Evolutionary conservation across 2,329 filamentous ascomycete species (phyloP).

Genomic region (Venturiaceae sp.): DNA sequence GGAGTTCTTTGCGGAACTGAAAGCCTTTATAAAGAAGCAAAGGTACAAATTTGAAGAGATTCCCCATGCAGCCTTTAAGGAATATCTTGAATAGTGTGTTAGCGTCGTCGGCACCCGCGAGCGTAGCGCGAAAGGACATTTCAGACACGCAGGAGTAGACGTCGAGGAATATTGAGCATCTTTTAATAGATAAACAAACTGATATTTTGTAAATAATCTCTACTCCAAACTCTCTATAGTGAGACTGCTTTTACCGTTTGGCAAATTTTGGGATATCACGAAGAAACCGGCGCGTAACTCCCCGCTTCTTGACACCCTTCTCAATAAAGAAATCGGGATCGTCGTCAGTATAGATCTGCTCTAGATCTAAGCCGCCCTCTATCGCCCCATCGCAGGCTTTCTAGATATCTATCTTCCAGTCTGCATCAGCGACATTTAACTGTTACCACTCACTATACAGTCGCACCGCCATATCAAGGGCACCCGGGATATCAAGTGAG

Average conservation of each 20-base stretch:
- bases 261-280: background rate
- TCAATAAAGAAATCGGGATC: background rate
- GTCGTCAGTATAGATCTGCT: background rate
- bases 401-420: background rate
- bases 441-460: conserved; percentile 2
- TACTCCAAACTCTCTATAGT: background rate
- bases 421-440: background rate
- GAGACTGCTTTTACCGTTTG: background rate
- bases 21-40: conserved; percentile 16
- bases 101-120: conserved; percentile 5
- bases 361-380: background rate
- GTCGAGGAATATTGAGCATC: conserved; percentile 5
- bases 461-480: conserved; percentile 11
- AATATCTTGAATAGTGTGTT: conserved; percentile 7
- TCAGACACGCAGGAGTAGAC: conserved; percentile 8
- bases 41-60: conserved; percentile 12
- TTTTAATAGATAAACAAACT: background rate
- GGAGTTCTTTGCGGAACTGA: conserved; percentile 17
- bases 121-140: conserved; percentile 8
- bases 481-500: conserved; percentile 13
- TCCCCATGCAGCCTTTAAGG: conserved; percentile 3
- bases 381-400: background rate
- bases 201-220: background rate
- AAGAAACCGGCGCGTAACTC: background rate
- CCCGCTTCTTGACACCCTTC: conserved; percentile 1